These are phyloP conservation scores for Odontarrhena argentea DNA, from an alignment of 345 rosid genomes.

Conservation along the genomic window DNA sequence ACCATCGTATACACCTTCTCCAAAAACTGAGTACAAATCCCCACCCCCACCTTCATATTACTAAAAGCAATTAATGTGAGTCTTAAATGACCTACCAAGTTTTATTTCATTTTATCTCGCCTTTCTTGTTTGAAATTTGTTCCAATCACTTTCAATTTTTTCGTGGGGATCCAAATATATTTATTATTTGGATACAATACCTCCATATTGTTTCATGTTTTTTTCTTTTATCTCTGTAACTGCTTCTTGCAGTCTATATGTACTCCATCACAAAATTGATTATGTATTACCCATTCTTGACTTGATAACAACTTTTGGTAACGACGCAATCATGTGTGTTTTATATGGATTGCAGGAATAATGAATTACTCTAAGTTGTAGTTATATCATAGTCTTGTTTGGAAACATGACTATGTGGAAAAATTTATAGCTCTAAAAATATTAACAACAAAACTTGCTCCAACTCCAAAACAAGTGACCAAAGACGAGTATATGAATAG, in stretches of 20 bases:
- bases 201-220: background rate
- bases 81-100: background rate
- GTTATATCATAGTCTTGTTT: background rate
- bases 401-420: no score
- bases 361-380: background rate
- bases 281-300: background rate
- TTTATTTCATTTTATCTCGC: slow-evolving; percentile 4
- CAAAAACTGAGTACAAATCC: slow-evolving; percentile 5
- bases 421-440: no score
- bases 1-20: slow-evolving; percentile 11
- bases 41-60: slow-evolving; percentile 20
- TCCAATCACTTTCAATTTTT: background rate
- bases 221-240: background rate
- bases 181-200: background rate
- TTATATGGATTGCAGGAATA: slow-evolving; percentile 1
- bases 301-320: background rate
- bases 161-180: background rate
- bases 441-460: no score
- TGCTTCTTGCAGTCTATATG: slow-evolving; percentile 1
- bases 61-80: slow-evolving; percentile 2
- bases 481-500: no score
- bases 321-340: background rate
- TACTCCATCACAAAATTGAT: background rate
- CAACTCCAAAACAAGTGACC: no score
- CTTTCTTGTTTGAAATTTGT: background rate